These are phyloP conservation scores for Lactarius vividus DNA, from an alignment of 768 basidiomycete species.

Conservation along the genomic window DNA sequence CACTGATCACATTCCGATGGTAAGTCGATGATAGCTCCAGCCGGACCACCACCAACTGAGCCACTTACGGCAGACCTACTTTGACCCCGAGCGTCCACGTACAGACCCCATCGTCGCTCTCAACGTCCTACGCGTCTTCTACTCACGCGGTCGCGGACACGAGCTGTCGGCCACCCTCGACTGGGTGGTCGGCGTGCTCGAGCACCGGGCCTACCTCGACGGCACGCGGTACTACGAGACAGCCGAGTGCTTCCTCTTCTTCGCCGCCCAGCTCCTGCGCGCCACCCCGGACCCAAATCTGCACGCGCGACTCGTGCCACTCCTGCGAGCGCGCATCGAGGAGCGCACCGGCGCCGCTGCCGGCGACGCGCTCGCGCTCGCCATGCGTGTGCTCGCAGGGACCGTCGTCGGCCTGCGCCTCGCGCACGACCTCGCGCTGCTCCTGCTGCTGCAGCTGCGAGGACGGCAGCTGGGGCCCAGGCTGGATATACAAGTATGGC, in stretches of 20 bases:
- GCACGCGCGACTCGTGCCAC: slow-evolving; percentile 38
- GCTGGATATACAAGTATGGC: slow-evolving; percentile 58
- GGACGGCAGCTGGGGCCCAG: slow-evolving; percentile 54
- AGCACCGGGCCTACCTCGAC: slow-evolving; percentile 51
- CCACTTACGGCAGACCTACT: slow-evolving; percentile 44
- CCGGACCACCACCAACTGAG: slow-evolving; percentile 5
- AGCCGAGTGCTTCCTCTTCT: slow-evolving; percentile 52
- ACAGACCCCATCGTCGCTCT: slow-evolving; percentile 54
- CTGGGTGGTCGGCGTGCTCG: slow-evolving; percentile 50
- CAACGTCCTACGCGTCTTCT: slow-evolving; percentile 50
- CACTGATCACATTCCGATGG: slow-evolving; percentile 46
- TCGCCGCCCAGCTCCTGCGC: slow-evolving; percentile 45
- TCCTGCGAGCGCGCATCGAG: slow-evolving; percentile 45
- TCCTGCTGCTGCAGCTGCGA: slow-evolving; percentile 49
- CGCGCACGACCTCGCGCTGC: slow-evolving; percentile 44
- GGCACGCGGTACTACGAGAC: slow-evolving; percentile 56
- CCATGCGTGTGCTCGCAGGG: slow-evolving; percentile 52
- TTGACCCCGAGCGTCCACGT: slow-evolving; percentile 48
- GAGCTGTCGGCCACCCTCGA: slow-evolving; percentile 45
- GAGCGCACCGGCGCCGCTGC: slow-evolving; percentile 46
- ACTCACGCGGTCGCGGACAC: slow-evolving; percentile 45
- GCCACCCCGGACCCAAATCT: slow-evolving; percentile 35
- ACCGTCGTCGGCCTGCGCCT: slow-evolving; percentile 41
- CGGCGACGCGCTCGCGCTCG: slow-evolving; percentile 52
- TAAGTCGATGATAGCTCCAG: slow-evolving; percentile 9